Percentiles rank a stretch among this genome's conserved stretches.
Evolutionary conservation across 345 rosid genomes (phyloP).

Genomic region (Lepidium didymum): DNA sequence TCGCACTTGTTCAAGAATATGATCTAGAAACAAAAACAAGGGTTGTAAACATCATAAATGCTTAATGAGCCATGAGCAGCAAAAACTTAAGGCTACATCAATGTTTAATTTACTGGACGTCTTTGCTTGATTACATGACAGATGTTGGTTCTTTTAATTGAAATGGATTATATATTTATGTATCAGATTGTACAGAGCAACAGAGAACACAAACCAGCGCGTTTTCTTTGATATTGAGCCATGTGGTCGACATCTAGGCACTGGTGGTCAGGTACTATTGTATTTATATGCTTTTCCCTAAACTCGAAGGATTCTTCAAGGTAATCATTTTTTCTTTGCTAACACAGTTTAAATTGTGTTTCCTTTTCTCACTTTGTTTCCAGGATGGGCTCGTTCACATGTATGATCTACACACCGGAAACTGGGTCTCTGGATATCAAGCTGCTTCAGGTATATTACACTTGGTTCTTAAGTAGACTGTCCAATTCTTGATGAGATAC

Average conservation of each 20-base stretch:
- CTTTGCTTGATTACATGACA: not conserved
- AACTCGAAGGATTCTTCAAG: not conserved
- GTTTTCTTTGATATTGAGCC: slow-evolving; percentile 85
- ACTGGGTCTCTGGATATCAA: slow-evolving; percentile 81
- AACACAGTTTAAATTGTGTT: not conserved
- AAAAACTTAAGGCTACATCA: not conserved
- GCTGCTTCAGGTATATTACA: slow-evolving; percentile 67
- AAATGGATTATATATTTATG: slow-evolving; percentile 1
- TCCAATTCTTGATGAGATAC: not conserved
- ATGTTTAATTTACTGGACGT: not conserved
- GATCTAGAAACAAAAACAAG: not conserved
- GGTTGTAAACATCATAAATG: not conserved
- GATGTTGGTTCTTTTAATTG: not conserved
- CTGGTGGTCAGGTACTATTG: slow-evolving; percentile 85
- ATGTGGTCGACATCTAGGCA: slow-evolving; percentile 68
- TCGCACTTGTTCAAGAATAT: not conserved
- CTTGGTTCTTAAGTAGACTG: not conserved
- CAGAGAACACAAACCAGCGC: slow-evolving; percentile 84
- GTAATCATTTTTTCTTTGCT: not conserved
- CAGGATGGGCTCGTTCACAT: slow-evolving; percentile 95
- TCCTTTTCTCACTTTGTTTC: not conserved
- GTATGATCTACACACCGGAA: slow-evolving; percentile 85
- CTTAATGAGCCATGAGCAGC: not conserved
- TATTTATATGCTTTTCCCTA: not conserved
- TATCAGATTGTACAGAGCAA: slow-evolving; percentile 72